phyloP scores from a whole-genome alignment of 805 yeast genomes.

The Jamesozyma jinghongensis region DNA sequence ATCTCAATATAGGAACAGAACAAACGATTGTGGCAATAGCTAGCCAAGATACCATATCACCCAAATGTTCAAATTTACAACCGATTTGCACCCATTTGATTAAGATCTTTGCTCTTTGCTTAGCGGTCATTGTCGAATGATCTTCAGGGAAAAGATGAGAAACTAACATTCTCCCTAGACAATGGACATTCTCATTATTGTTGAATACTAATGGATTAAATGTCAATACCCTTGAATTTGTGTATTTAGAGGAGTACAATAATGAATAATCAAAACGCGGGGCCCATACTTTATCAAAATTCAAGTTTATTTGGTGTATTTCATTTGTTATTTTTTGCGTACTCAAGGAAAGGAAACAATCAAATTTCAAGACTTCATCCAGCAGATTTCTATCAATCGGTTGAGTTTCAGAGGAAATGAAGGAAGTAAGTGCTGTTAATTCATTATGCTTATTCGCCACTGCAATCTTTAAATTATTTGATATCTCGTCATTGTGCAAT shows the following conservation, averaged over 20 bases:
- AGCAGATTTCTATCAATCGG: conserved; percentile 1
- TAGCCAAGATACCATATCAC: conserved; percentile 92
- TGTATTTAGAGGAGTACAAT: conserved; percentile 41
- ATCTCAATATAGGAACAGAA: conserved; percentile 70
- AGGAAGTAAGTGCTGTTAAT: conserved; percentile 32
- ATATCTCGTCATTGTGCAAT: conserved; percentile 41
- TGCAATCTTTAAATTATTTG: conserved; percentile 43
- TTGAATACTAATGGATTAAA: conserved; percentile 74
- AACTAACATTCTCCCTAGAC: conserved; percentile 59
- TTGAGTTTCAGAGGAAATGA: conserved; percentile 9
- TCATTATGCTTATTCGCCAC: conserved; percentile 44
- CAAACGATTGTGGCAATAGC: conserved; percentile 80
- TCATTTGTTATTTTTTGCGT: conserved; percentile 49
- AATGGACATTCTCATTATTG: conserved; percentile 58
- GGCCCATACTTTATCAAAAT: conserved; percentile 63
- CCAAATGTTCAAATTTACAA: conserved; percentile 60
- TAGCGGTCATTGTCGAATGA: conserved; percentile 7
- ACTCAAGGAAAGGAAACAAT: conserved; percentile 47
- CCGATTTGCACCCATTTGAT: conserved; percentile 85
- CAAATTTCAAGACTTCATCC: conserved; percentile 26
- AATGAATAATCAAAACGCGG: conserved; percentile 72
- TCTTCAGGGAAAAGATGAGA: conserved; percentile 49
- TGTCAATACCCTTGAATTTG: conserved; percentile 28
- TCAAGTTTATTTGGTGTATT: conserved; percentile 57
- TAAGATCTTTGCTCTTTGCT: conserved; percentile 52